Evolutionary conservation across 257 asterid species (phyloP).

Genomic region (Nicotiana undulata): DNA sequence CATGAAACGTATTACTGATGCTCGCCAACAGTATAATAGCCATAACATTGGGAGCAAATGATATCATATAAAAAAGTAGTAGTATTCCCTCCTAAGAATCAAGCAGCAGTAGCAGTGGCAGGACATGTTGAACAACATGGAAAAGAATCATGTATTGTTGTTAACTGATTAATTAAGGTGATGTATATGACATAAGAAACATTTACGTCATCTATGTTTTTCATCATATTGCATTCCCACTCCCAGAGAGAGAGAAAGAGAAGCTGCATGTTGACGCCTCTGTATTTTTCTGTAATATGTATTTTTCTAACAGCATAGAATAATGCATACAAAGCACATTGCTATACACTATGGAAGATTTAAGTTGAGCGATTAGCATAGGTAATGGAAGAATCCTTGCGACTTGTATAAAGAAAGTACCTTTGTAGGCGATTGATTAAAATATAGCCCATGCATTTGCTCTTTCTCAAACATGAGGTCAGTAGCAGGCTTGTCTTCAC

Average conservation of each 20-base stretch:
- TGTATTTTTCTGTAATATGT: neutral
- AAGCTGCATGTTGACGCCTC: neutral
- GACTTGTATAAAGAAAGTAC: slow-evolving; percentile 25
- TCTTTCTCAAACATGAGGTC: slow-evolving; percentile 88
- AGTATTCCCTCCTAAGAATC: too few species aligned
- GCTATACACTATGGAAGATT: neutral
- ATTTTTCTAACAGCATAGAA: neutral
- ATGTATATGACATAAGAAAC: neutral
- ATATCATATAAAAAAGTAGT: too few species aligned
- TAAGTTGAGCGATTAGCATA: neutral
- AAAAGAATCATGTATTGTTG: too few species aligned
- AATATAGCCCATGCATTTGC: slow-evolving; percentile 82
- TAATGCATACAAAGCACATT: neutral
- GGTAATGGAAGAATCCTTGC: neutral
- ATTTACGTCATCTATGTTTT: neutral
- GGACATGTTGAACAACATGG: too few species aligned
- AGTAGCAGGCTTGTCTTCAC: slow-evolving; percentile 78
- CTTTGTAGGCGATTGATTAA: slow-evolving; percentile 89
- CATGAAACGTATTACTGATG: too few species aligned
- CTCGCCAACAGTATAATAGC: too few species aligned
- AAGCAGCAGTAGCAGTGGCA: too few species aligned
- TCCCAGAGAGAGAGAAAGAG: too few species aligned
- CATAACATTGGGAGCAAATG: too few species aligned
- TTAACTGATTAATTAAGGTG: neutral
- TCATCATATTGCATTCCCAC: neutral